A percentile compares a stretch with the other conserved stretches of the same genome.
These are phyloP conservation scores for Plasmodium billcollinsi DNA, from an alignment of 169 alveolate genomes.

Conservation along the genomic window DNA sequence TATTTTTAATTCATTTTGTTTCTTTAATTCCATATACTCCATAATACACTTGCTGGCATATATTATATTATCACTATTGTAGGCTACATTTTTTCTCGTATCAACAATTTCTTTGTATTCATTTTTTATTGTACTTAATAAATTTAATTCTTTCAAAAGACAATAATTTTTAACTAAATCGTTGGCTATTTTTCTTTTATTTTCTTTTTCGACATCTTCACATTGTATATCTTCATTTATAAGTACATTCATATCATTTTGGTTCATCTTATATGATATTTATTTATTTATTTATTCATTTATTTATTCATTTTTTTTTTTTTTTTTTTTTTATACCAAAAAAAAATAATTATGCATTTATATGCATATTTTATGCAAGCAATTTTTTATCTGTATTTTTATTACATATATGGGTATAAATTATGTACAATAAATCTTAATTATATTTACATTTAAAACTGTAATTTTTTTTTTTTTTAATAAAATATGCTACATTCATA, in stretches of 20 bases:
- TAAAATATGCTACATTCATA: too few species aligned
- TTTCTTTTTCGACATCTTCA: slow-evolving; percentile 46
- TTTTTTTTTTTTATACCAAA: too few species aligned
- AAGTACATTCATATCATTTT: slow-evolving; percentile 10
- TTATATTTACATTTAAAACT: too few species aligned
- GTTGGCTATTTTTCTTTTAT: slow-evolving; percentile 64
- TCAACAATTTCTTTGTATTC: slow-evolving; percentile 21
- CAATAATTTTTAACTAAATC: slow-evolving; percentile 57
- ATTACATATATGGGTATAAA: too few species aligned
- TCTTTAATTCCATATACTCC: slow-evolving; percentile 45
- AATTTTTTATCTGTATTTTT: too few species aligned
- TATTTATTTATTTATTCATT: slow-evolving; percentile 1
- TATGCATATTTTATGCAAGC: slow-evolving; percentile 1
- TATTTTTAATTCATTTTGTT: slow-evolving; percentile 36
- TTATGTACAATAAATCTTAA: too few species aligned
- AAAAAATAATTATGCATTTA: slow-evolving; percentile 1
- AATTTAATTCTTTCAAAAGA: slow-evolving; percentile 70
- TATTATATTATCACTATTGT: slow-evolving; percentile 30
- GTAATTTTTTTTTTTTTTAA: too few species aligned
- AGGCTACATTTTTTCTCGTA: slow-evolving; percentile 7
- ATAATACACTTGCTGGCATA: slow-evolving; percentile 45
- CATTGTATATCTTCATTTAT: slow-evolving; percentile 28
- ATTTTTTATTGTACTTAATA: slow-evolving; percentile 39
- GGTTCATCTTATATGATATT: slow-evolving; percentile 19
- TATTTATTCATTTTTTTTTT: slow-evolving; percentile 2